These are phyloP conservation scores for Epicoccum nigrum DNA, from an alignment of 2,329 filamentous ascomycete genomes.

Conservation along the genomic window DNA sequence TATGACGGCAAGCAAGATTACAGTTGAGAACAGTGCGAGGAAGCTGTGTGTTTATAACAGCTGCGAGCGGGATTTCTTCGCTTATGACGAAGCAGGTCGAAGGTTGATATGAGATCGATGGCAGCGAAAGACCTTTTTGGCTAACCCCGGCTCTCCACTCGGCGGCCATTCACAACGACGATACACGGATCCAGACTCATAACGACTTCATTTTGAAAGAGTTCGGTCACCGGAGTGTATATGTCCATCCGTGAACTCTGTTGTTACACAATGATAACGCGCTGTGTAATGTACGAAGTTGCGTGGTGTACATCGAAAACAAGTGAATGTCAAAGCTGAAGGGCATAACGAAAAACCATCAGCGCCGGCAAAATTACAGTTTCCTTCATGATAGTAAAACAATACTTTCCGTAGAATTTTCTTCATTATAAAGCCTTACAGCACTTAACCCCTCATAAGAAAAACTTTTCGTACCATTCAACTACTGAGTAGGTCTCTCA, in stretches of 20 bases:
- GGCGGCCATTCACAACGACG: background rate
- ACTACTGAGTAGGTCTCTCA: constrained; percentile 53
- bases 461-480: constrained; percentile 9
- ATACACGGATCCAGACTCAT: background rate
- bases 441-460: background rate
- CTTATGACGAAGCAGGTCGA: no score
- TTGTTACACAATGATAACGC: background rate
- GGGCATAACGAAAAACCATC: background rate
- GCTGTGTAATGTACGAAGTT: constrained; percentile 1
- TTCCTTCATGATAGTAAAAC: background rate
- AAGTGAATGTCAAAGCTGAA: background rate
- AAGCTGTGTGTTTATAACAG: no score
- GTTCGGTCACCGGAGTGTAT: no score
- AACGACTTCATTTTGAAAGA: no score
- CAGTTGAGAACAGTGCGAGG: no score
- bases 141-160: background rate
- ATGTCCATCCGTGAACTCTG: no score
- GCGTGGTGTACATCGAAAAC: background rate
- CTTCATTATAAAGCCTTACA: constrained; percentile 2
- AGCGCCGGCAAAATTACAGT: background rate
- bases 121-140: no score
- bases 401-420: background rate
- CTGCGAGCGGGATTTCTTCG: no score
- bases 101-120: no score
- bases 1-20: no score